These are phyloP conservation scores for Oryza brachyantha DNA, from an alignment of 176 grass and related monocot genomes.

Conservation along the genomic window DNA sequence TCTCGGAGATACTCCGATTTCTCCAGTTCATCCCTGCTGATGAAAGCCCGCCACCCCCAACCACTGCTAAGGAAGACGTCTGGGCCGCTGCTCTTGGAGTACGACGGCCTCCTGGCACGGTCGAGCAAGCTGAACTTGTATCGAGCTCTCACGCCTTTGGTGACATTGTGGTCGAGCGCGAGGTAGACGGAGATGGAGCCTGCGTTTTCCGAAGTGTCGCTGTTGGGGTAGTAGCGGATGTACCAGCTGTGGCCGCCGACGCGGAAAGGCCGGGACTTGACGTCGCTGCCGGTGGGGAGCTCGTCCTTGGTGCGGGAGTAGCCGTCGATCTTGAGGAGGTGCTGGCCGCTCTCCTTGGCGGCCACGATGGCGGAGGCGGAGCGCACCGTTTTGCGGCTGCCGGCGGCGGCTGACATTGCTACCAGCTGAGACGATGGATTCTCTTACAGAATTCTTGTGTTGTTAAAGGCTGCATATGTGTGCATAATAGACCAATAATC, in stretches of 20 bases:
- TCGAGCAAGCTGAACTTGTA: not conserved
- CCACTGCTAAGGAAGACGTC: fast-evolving
- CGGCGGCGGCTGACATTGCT: not conserved
- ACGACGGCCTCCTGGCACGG: not conserved
- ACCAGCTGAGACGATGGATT: no score
- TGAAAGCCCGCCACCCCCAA: not conserved
- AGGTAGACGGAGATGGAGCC: not conserved
- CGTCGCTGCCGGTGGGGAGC: fast-evolving
- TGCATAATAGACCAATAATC: no score
- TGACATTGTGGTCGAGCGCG: not conserved
- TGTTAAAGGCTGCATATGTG: no score
- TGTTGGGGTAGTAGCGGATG: not conserved
- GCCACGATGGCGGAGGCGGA: not conserved
- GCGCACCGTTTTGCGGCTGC: not conserved
- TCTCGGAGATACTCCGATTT: not conserved
- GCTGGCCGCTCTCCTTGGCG: not conserved
- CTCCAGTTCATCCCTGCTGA: not conserved
- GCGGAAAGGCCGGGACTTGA: not conserved
- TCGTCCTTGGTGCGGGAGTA: not conserved
- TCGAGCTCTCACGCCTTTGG: not conserved
- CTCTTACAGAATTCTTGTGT: no score
- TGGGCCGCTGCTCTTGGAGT: not conserved
- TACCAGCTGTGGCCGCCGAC: not conserved
- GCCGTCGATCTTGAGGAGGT: slow-evolving; percentile 3
- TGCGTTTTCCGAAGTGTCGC: fast-evolving